Evolutionary conservation across 2,329 filamentous ascomycete genomes (phyloP).

Genomic region (Chaetothyriales sp.): DNA sequence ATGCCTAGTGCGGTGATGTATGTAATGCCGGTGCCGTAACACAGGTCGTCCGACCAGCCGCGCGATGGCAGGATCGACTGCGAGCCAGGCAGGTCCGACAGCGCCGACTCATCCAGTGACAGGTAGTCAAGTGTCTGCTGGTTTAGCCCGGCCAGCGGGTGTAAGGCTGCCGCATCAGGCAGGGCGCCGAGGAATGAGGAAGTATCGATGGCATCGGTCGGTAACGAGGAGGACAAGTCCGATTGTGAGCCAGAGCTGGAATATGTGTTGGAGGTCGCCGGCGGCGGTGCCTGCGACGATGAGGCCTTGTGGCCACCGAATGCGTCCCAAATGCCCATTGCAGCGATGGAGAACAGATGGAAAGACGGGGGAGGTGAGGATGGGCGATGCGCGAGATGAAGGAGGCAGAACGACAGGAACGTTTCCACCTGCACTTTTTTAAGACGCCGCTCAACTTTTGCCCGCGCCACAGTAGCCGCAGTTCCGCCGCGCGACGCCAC

Average conservation of each 20-base stretch:
- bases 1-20: conserved; percentile 76
- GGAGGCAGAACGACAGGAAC: neutral
- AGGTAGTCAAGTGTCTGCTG: conserved; percentile 90
- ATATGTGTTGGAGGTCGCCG: conserved; percentile 3
- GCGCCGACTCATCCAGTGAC: conserved; percentile 75
- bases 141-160: conserved; percentile 86
- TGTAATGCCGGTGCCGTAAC: conserved; percentile 90
- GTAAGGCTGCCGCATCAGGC: conserved; percentile 74
- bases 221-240: conserved; percentile 38
- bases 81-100: conserved; percentile 71
- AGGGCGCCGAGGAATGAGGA: conserved; percentile 72
- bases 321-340: conserved; percentile 46
- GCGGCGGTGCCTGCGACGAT: neutral
- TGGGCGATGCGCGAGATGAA: neutral
- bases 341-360: conserved; percentile 9
- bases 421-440: neutral
- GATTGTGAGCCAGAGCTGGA: conserved; percentile 19
- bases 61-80: conserved; percentile 83
- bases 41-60: conserved; percentile 95
- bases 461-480: neutral
- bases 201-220: conserved; percentile 57
- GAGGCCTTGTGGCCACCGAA: conserved; percentile 43
- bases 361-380: conserved; percentile 2
- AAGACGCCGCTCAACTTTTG: neutral
- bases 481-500: neutral